Evolutionary conservation across 106 monocot genomes (phyloP).

Genomic region (Alisma plantagoaquatica): DNA sequence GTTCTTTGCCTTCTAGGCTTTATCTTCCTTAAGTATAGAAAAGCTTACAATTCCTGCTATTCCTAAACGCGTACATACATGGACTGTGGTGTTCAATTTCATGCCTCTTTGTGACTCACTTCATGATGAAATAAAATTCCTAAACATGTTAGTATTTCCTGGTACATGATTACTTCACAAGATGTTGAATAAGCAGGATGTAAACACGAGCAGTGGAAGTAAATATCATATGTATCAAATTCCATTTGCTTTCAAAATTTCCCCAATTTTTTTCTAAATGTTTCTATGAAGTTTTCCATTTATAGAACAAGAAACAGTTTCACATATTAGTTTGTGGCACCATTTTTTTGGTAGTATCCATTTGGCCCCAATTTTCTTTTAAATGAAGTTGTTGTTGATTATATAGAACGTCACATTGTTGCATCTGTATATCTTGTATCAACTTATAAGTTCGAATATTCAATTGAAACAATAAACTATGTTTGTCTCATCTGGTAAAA

Average conservation of each 20-base stretch:
- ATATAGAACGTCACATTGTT: too few relatives aligned
- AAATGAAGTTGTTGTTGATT: too few relatives aligned
- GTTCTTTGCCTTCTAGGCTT: slow-evolving; percentile 41
- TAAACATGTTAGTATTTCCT: slow-evolving; percentile 81
- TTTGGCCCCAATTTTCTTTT: too few relatives aligned
- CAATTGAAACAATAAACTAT: too few relatives aligned
- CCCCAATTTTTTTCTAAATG: background rate
- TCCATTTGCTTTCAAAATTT: too few relatives aligned
- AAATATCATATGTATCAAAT: background rate
- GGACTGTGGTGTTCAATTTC: slow-evolving; percentile 73
- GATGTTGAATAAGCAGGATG: slow-evolving; percentile 25
- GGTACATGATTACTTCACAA: slow-evolving; percentile 66
- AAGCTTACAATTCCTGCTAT: slow-evolving; percentile 91
- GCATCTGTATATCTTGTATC: too few relatives aligned
- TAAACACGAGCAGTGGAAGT: too few relatives aligned
- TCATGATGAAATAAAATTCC: slow-evolving; percentile 48
- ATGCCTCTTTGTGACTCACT: slow-evolving; percentile 42
- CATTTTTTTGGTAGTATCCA: too few relatives aligned
- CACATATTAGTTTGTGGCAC: background rate
- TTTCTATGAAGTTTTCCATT: background rate
- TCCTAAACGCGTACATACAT: slow-evolving; percentile 65
- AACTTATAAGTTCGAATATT: too few relatives aligned
- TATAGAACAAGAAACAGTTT: background rate
- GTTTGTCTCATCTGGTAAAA: too few relatives aligned
- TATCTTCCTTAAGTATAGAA: slow-evolving; percentile 52